Evolutionary conservation across 331 rosid genomes (phyloP).

Genomic region (Quercus tomentella): DNA sequence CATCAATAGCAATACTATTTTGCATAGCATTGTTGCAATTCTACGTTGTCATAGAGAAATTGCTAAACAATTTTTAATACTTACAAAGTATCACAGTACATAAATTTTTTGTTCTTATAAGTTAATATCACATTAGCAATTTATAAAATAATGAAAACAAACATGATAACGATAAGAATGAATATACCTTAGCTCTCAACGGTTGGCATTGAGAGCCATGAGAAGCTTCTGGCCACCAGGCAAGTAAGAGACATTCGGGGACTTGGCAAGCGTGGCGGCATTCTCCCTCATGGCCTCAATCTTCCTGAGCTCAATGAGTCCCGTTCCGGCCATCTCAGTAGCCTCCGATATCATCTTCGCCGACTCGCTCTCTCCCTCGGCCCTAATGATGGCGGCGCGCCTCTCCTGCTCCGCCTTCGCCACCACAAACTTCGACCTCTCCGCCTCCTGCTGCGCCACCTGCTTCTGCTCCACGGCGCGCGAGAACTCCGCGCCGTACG

Average conservation of each 20-base stretch:
- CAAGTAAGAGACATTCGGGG: constrained; percentile 50
- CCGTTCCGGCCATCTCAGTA: constrained; percentile 38
- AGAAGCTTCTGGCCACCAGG: constrained; percentile 54
- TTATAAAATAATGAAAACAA: too few species aligned
- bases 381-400: constrained; percentile 54
- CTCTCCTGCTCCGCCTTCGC: constrained; percentile 63
- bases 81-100: too few species aligned
- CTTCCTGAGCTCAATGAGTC: constrained; percentile 45
- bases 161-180: too few species aligned
- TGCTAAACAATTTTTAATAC: too few species aligned
- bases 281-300: constrained; percentile 57
- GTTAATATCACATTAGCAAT: too few species aligned
- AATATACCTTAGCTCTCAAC: constrained; percentile 22
- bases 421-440: constrained; percentile 52
- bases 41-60: too few species aligned
- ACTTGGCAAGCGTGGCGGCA: constrained; percentile 42
- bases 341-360: constrained; percentile 61
- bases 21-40: too few species aligned
- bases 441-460: constrained; percentile 68
- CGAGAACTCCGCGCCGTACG: constrained; percentile 52
- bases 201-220: constrained; percentile 40
- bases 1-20: too few species aligned
- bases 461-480: constrained; percentile 62
- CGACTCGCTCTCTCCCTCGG: constrained; percentile 57
- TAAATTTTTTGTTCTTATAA: too few species aligned